A percentile compares a stretch with the other conserved stretches of the same genome.
These are phyloP conservation scores for Amaranthus palmeri DNA, from an alignment of 148 eudicot species.

Conservation along the genomic window DNA sequence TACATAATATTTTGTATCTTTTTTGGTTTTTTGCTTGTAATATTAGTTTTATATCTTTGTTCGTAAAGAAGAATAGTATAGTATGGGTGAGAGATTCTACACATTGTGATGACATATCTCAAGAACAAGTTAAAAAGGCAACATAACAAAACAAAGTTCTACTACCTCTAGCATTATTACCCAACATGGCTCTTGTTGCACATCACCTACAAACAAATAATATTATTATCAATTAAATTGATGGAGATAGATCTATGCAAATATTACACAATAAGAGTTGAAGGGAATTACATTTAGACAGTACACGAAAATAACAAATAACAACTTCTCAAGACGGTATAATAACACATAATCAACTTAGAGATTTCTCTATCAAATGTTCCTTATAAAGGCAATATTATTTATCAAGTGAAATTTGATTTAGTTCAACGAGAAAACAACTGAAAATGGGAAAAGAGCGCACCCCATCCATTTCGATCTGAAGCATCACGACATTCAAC, in stretches of 20 bases:
- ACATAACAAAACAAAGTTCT: neutral
- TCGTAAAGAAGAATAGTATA: too few relatives aligned
- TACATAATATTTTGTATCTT: too few relatives aligned
- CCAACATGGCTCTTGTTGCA: constrained; percentile 85
- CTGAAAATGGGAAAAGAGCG: constrained; percentile 14
- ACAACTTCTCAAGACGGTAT: neutral
- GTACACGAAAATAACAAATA: neutral
- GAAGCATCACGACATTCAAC: constrained; percentile 96
- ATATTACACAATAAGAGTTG: neutral
- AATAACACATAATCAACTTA: too few relatives aligned
- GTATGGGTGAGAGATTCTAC: too few relatives aligned
- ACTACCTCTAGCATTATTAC: constrained; percentile 95
- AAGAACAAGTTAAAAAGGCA: neutral
- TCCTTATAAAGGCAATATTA: neutral
- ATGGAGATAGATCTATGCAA: neutral
- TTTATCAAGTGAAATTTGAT: neutral
- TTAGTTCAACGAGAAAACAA: neutral
- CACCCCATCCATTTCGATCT: constrained; percentile 85
- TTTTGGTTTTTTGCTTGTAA: too few relatives aligned
- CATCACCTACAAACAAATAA: constrained; percentile 43
- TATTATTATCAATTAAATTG: neutral
- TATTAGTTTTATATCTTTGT: too few relatives aligned
- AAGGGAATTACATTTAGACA: neutral
- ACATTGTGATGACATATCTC: too few relatives aligned
- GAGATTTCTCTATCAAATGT: neutral